phyloP scores from a whole-genome alignment of 148 eudicot genomes.

The Chenopodium quinoa region DNA sequence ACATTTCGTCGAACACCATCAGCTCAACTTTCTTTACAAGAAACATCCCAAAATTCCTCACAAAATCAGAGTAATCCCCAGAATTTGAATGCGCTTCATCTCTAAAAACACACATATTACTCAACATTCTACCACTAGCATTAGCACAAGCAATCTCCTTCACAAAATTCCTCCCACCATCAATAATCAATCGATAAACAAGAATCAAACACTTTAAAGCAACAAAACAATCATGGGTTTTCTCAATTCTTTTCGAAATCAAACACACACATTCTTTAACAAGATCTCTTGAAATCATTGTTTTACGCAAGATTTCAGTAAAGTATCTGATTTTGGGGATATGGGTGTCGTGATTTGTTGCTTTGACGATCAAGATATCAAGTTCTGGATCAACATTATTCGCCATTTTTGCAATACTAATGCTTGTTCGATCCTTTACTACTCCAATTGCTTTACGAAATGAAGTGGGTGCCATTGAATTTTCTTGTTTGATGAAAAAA shows the following conservation, averaged over 20 bases:
- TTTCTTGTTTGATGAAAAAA: background rate
- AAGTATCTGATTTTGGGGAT: constrained; percentile 36
- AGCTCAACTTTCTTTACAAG: constrained; percentile 44
- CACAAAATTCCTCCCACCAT: constrained; percentile 37
- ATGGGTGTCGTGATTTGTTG: constrained; percentile 48
- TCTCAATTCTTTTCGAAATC: constrained; percentile 36
- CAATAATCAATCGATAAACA: constrained; percentile 41
- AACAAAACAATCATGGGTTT: constrained; percentile 60
- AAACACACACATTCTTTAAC: constrained; percentile 37
- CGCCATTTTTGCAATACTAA: constrained; percentile 50
- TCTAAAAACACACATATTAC: constrained; percentile 52
- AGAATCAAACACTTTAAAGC: constrained; percentile 52
- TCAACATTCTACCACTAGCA: constrained; percentile 25
- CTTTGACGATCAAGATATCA: constrained; percentile 53
- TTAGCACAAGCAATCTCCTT: constrained; percentile 44
- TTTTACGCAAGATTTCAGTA: constrained; percentile 36
- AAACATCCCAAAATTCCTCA: constrained; percentile 50
- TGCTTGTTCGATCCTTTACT: constrained; percentile 53
- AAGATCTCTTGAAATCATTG: constrained; percentile 31
- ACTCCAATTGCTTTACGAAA: constrained; percentile 45
- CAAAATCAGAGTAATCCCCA: constrained; percentile 58
- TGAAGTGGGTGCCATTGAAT: constrained; percentile 28
- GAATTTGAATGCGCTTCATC: constrained; percentile 55
- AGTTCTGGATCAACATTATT: constrained; percentile 46
- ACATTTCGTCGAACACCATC: constrained; percentile 24